These are phyloP conservation scores for Ganoderma resinaceum DNA, from an alignment of 1,284 basidiomycete genomes.

Conservation along the genomic window DNA sequence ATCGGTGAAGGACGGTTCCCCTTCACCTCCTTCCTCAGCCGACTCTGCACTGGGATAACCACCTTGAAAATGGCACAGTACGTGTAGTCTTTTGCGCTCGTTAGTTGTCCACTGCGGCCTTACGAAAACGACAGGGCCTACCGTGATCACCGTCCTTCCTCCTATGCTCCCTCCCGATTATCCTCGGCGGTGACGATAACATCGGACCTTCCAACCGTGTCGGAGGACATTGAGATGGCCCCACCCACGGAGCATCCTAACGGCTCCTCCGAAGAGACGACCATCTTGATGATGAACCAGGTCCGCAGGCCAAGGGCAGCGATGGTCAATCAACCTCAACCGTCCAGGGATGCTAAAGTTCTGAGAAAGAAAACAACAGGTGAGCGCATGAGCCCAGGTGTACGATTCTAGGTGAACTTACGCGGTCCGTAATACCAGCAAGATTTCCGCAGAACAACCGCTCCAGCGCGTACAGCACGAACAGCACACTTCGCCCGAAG, in stretches of 20 bases:
- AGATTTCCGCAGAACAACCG: not conserved
- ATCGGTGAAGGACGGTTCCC: not conserved
- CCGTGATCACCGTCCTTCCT: not conserved
- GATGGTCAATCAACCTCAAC: not conserved
- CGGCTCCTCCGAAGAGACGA: not conserved
- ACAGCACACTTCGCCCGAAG: not conserved
- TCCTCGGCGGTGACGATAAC: not conserved
- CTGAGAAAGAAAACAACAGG: conserved; percentile 1
- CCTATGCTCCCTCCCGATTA: not conserved
- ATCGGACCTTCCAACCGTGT: not conserved
- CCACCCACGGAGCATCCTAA: not conserved
- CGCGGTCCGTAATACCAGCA: not conserved
- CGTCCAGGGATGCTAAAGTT: not conserved
- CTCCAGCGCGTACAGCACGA: not conserved
- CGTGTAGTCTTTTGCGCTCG: not conserved
- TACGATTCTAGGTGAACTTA: not conserved
- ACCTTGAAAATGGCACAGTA: not conserved
- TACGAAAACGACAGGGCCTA: not conserved
- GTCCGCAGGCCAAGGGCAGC: not conserved
- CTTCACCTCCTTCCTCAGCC: not conserved
- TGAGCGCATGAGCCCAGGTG: not conserved
- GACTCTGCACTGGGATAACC: not conserved
- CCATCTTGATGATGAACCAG: not conserved
- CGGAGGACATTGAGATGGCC: not conserved
- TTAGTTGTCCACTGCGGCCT: not conserved